phyloP scores from a whole-genome alignment of 148 eudicot species.

The Chenopodium quinoa region DNA sequence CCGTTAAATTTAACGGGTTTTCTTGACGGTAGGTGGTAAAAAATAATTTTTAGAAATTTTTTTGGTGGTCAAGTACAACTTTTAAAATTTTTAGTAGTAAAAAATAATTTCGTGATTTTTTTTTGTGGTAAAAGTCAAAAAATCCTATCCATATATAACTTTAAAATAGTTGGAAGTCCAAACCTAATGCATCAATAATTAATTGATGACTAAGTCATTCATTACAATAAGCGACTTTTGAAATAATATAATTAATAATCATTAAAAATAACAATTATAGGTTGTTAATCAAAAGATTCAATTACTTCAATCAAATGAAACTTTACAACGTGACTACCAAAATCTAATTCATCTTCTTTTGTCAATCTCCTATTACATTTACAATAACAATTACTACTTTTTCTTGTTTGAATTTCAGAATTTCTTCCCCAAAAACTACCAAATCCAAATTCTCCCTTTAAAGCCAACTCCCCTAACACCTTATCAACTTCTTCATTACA shows the following conservation, averaged over 20 bases:
- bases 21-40: too few species aligned
- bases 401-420: constrained; percentile 14
- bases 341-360: constrained; percentile 18
- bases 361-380: constrained; percentile 15
- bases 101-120: too few species aligned
- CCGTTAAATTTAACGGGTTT: too few species aligned
- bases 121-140: too few species aligned
- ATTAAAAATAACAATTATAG: neutral
- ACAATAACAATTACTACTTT: constrained; percentile 3
- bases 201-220: neutral
- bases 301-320: constrained; percentile 46
- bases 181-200: neutral
- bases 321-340: constrained; percentile 31
- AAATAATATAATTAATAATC: neutral
- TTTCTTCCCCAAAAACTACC: constrained; percentile 88
- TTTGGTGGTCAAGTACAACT: too few species aligned
- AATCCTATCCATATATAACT: too few species aligned
- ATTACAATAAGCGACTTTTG: neutral
- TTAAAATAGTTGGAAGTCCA: neutral
- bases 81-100: too few species aligned
- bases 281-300: constrained; percentile 8
- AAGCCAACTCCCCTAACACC: constrained; percentile 58
- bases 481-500: constrained; percentile 70
- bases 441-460: constrained; percentile 76
- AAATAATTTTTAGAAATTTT: too few species aligned